Base-by-base conservation (phyloP, 805 yeast genomes). In the Pichia heedii region DNA sequence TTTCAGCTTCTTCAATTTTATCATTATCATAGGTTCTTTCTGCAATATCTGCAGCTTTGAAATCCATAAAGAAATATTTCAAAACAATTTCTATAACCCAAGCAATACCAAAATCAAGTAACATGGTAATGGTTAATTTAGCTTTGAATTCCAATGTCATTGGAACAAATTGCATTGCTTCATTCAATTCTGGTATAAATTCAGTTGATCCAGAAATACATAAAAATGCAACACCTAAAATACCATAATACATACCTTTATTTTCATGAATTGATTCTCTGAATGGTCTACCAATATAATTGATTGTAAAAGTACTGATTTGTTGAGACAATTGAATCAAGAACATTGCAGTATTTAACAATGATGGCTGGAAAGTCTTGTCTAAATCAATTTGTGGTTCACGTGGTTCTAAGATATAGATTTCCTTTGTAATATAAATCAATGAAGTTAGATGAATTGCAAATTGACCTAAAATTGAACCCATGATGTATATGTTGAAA, bases 221-320 rank as follows among this genome's bases (percentile, higher is more conserved):
- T 56, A 93, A 73, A 34, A 76, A 86, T 21, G 95, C 83, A 52
- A 90, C 97, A 52, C 96, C 96, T 32, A 90, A 60, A 45, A 93
- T 73, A 21, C 98, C 98, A 54, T 86, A 90, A 68, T 83, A 90
- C 97, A 93, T 93, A 52, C 97, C 97, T 66, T 81, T 84, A 68
- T 93, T 93, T 63, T 84, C 95, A 42, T 70, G 71, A 55, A 93
- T 83, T 45, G 86, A 78, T 67, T 93, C 96, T 63, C 95, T 82
- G 70, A 93, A 93, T 44, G 98, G 98, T 54, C 84, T 80, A 43
- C 98, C 98, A 69, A 87, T 95, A 66, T 93, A 93, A 68, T 93
- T 93, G 46, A 93, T 96, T 19, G 96, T 96, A 70, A 89, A 93
- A 0, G 98, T 93, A 15, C 97, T 86, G 42, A 93, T 95, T 65